A percentile compares a stretch with the other conserved stretches of the same genome.
Evolutionary conservation across 2,329 filamentous ascomycete genomes (phyloP).

Genomic region (Trichoderma citrinoviride): DNA sequence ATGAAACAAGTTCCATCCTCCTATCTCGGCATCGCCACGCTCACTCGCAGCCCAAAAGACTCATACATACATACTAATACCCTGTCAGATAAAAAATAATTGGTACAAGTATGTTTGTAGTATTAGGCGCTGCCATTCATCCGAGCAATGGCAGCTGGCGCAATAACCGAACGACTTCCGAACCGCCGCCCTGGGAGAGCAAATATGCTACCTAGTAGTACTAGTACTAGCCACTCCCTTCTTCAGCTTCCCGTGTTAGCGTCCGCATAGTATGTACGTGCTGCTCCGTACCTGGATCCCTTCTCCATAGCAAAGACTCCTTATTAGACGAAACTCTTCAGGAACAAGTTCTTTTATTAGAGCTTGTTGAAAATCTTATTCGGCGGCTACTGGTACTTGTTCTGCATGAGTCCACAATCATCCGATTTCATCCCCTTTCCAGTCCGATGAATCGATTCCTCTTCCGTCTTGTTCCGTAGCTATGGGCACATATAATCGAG

Average conservation of each 20-base stretch:
- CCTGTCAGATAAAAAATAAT: too few species aligned
- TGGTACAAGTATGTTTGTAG: too few species aligned
- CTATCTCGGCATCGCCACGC: neutral
- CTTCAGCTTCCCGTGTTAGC: too few species aligned
- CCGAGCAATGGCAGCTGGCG: neutral
- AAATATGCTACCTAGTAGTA: too few species aligned
- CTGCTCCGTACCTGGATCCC: too few species aligned
- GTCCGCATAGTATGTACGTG: too few species aligned
- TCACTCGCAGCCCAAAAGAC: neutral
- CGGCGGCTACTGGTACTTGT: too few species aligned
- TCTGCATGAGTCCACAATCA: slow-evolving; percentile 10
- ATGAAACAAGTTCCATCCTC: neutral
- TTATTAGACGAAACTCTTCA: too few species aligned
- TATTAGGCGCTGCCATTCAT: slow-evolving; percentile 16
- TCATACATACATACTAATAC: neutral
- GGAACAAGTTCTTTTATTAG: too few species aligned
- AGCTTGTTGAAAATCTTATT: too few species aligned
- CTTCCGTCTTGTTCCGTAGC: slow-evolving; percentile 7
- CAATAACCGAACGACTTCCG: slow-evolving; percentile 20
- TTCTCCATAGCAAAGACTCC: too few species aligned
- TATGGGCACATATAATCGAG: slow-evolving; percentile 12
- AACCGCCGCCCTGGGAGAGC: neutral
- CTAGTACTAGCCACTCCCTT: too few species aligned
- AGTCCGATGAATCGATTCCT: neutral
- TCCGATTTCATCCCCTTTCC: neutral